These are phyloP conservation scores for Avicennia marina DNA, from an alignment of 257 asterid species.

Conservation along the genomic window DNA sequence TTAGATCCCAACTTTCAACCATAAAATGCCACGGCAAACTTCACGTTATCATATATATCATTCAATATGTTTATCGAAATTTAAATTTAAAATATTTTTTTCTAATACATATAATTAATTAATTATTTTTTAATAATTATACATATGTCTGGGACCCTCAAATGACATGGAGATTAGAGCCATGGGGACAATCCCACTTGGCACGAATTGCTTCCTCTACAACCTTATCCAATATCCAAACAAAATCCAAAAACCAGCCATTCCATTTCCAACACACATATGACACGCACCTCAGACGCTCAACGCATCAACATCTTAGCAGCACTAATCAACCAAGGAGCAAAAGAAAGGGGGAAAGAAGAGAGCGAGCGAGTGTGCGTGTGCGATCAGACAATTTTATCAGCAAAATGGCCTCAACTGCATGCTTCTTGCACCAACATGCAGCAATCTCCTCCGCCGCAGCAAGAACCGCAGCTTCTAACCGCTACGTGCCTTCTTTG, in stretches of 20 bases:
- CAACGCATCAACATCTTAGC: conserved; percentile 3
- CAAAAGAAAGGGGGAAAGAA: neutral
- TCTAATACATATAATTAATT: no score
- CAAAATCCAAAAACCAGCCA: conserved; percentile 28
- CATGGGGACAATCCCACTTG: conserved; percentile 13
- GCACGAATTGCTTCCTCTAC: conserved; percentile 41
- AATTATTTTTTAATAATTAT: no score
- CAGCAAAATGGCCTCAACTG: conserved; percentile 59
- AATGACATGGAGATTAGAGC: conserved; percentile 40
- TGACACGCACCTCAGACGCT: conserved; percentile 12
- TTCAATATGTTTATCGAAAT: no score
- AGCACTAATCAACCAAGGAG: conserved; percentile 4
- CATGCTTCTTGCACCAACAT: conserved; percentile 67
- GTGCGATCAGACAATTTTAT: neutral
- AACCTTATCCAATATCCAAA: conserved; percentile 50
- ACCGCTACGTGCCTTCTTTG: conserved; percentile 16
- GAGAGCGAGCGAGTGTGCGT: no score
- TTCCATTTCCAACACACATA: conserved; percentile 34
- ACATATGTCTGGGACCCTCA: neutral
- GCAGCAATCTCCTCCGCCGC: conserved; percentile 42
- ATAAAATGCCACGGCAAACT: no score
- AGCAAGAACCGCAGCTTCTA: conserved; percentile 25
- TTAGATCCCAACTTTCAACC: no score
- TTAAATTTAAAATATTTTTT: no score
- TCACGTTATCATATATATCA: no score